Base-by-base conservation (phyloP, 2,329 filamentous ascomycete species). In the Fusarium heterosporum region DNA sequence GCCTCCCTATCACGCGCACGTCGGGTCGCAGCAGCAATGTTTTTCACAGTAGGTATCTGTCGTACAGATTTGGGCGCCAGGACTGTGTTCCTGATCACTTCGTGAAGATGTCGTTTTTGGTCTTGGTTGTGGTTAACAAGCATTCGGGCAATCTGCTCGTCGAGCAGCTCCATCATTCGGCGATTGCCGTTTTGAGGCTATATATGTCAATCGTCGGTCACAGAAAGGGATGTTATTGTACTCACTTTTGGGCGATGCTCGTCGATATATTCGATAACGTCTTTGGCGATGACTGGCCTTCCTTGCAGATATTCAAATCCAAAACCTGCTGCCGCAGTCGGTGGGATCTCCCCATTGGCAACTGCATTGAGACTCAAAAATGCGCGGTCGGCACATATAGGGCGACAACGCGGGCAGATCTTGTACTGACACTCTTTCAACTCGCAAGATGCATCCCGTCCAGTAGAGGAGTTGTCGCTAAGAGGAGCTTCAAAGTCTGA, bases 291-390 rank as follows among this genome's bases (percentile, higher is more conserved):
- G 6, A 84, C 58, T 2, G 85, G 85, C n/a, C 84, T 76, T 8
- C 73, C 70, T 26, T 79, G 71, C 32, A 78, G 50, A 8, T 78
- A 68, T 48, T 84, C 80, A 60, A 88, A 88, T 14, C 85, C 83
- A 65, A 81, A 88, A 2, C 84, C 86, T 3, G 79, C 76, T 8
- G 82, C 83, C 6, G 81, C 83, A 6, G 80, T 82, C 7, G 84
- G 78, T 1, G 81, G 80, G 5, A 87, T 75, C 46, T 87, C 83
- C 8, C 80, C 84, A 22, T 82, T 74, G n/a, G 77, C 72, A 22
- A 88, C 76, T 6, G 79, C 82, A 61, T 85, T 74, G 17, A 89
- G 75, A 65, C 83, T 84, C 22, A 88, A 73, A 59, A 77, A 85
- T 2, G 81, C 72, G 28, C 85, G 81, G 14, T 82, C 78, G 22